Evolutionary conservation across 768 basidiomycete species (phyloP), one percentile per base, ranked within the genome.

Genomic region (Serendipita indica): DNA sequence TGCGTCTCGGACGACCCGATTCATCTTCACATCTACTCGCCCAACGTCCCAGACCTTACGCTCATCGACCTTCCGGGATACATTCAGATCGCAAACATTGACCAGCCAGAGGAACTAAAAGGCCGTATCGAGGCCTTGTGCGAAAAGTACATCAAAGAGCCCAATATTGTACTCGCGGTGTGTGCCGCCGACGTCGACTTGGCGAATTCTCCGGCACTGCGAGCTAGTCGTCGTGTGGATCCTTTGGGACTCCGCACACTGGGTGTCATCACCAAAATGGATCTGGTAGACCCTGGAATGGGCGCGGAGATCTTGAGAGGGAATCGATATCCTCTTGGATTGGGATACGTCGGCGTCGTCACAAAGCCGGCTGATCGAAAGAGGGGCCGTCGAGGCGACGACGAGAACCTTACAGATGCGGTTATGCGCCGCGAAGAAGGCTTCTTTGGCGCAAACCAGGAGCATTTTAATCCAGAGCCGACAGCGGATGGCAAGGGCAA

Each of bases 241-340:
- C 94, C 94, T 2, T 74, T 99, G 14, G 96, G 96, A 14, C 73
- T 93, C 58, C 82, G 96, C 25, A 99, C 96, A 1, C 92, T 99
- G 63, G 96, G 96, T 28, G 96, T 99, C 14, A 78, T 99, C 39
- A 99, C 96, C 20, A 99, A 99, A 77, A 97, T 99, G 96, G 96
- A 99, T 68, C 75, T 99, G 33, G 91, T 99, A 16, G 76, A 83
- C 37, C 80, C 94, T 2, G 85, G 88, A 58, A 78, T 84, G 61
- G 96, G 94, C 10, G 86, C 83, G 0, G 63, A 68, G 33, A 90
- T 98, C 60, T 74, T 99, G 12, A 73, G 81, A 14, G 92, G 92
- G 0, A 92, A 94, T 67, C 77, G 91, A 56, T 99, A 99, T 66
- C 96, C 96, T n/a, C 76, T 99, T 7, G 91, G 96, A 64, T 79